Percentiles rank a stretch among this genome's conserved stretches.
phyloP scores from a whole-genome alignment of 768 basidiomycete genomes.

The Chiua virens region DNA sequence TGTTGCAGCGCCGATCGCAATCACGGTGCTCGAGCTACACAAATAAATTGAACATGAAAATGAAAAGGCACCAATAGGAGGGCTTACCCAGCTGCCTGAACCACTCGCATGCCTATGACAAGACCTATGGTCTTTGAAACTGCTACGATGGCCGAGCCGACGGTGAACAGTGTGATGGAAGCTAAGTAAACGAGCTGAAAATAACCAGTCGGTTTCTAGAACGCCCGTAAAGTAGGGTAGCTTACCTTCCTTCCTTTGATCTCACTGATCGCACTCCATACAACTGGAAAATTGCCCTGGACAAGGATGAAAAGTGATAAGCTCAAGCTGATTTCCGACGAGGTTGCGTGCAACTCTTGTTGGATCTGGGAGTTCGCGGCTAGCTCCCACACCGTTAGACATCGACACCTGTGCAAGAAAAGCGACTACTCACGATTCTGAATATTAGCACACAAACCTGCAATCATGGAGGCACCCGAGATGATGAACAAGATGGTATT shows the following conservation, averaged over 20 bases:
- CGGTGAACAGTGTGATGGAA: constrained; percentile 51
- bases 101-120: constrained; percentile 64
- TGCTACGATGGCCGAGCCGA: constrained; percentile 60
- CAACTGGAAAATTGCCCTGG: constrained; percentile 52
- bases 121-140: constrained; percentile 52
- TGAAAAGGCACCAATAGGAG: not conserved
- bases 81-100: constrained; percentile 63
- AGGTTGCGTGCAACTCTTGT: constrained; percentile 57
- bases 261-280: constrained; percentile 32
- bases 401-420: not conserved
- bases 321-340: constrained; percentile 63
- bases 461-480: constrained; percentile 30
- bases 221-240: too few relatives aligned
- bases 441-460: constrained; percentile 27
- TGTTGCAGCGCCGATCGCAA: constrained; percentile 66
- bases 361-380: constrained; percentile 71
- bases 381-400: constrained; percentile 24
- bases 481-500: constrained; percentile 21
- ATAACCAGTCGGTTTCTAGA: too few relatives aligned
- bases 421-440: constrained; percentile 27
- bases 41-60: not conserved
- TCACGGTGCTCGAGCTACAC: constrained; percentile 60
- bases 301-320: constrained; percentile 70
- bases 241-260: too few relatives aligned
- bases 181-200: constrained; percentile 53